A percentile compares a stretch with the other conserved stretches of the same genome.
Conservation (phyloP, 2,329 filamentous ascomycete species). For the Thielaviopsis euricoi region DNA sequence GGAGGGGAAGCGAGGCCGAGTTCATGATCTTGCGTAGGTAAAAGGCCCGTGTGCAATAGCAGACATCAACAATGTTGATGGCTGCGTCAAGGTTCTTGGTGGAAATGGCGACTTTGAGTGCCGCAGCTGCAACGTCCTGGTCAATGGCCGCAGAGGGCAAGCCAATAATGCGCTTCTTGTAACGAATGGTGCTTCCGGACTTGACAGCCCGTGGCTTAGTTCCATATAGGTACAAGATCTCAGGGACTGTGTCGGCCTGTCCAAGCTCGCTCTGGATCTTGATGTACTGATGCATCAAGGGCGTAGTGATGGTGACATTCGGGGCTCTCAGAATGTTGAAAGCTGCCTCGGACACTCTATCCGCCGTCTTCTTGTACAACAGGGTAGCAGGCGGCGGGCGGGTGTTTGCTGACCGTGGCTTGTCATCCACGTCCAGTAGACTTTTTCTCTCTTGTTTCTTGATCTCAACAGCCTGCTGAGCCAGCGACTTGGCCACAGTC, state of each 20-base stretch:
- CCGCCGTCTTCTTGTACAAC: constrained; percentile 27
- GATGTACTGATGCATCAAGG: constrained; percentile 59
- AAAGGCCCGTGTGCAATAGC: constrained; percentile 51
- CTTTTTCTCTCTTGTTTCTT: constrained; percentile 11
- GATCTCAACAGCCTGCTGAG: constrained; percentile 16
- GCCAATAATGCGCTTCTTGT: constrained; percentile 42
- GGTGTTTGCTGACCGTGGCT: not conserved
- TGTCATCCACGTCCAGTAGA: constrained; percentile 20
- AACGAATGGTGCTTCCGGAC: constrained; percentile 1
- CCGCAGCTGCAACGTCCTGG: constrained; percentile 49
- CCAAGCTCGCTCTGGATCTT: constrained; percentile 57
- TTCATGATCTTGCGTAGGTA: constrained; percentile 50
- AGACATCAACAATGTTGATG: constrained; percentile 55
- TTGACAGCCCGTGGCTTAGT: constrained; percentile 55
- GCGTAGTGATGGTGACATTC: constrained; percentile 63
- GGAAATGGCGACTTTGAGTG: constrained; percentile 64
- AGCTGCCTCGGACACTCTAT: constrained; percentile 41
- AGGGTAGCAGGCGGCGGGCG: constrained; percentile 10
- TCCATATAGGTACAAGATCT: constrained; percentile 67
- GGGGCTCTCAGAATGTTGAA: constrained; percentile 57
- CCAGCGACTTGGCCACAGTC: constrained; percentile 27
- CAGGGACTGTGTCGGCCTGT: constrained; percentile 59
- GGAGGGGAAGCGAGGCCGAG: constrained; percentile 42
- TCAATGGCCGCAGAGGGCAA: constrained; percentile 57
- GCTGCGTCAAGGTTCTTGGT: constrained; percentile 63